These are phyloP conservation scores for Kalaharituber pfeilii DNA, from an alignment of 2,329 filamentous ascomycete species.

Conservation along the genomic window DNA sequence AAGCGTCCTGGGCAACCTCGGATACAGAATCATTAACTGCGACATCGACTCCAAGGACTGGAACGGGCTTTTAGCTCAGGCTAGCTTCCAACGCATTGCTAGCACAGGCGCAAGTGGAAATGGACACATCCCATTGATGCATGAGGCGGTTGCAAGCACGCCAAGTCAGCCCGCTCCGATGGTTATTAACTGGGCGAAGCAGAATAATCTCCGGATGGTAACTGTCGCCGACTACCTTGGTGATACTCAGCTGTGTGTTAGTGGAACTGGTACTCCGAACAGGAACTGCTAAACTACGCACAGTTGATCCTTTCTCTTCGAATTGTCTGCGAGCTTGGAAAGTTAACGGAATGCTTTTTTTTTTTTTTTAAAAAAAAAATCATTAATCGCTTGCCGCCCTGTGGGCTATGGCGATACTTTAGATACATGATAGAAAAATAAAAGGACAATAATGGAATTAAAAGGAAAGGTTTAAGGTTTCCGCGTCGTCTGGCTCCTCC, in stretches of 20 bases:
- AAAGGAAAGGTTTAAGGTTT: no score
- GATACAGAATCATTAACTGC: background rate
- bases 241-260: background rate
- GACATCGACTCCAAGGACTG: conserved; percentile 1
- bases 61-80: background rate
- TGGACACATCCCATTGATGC: conserved; percentile 5
- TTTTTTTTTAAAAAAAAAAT: no score
- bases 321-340: no score
- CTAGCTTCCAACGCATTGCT: background rate
- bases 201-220: conserved; percentile 34
- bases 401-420: no score
- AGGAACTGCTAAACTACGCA: no score
- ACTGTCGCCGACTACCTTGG: conserved; percentile 32
- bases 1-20: background rate
- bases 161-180: background rate
- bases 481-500: no score
- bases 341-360: no score
- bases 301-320: no score
- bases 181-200: conserved; percentile 32
- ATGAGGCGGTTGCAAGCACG: conserved; percentile 4
- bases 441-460: no score
- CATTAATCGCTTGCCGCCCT: no score
- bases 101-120: background rate
- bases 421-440: no score
- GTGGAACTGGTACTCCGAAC: background rate